Conservation (phyloP, 2,329 filamentous ascomycete species). For the Phyllosticta citriasiana region DNA sequence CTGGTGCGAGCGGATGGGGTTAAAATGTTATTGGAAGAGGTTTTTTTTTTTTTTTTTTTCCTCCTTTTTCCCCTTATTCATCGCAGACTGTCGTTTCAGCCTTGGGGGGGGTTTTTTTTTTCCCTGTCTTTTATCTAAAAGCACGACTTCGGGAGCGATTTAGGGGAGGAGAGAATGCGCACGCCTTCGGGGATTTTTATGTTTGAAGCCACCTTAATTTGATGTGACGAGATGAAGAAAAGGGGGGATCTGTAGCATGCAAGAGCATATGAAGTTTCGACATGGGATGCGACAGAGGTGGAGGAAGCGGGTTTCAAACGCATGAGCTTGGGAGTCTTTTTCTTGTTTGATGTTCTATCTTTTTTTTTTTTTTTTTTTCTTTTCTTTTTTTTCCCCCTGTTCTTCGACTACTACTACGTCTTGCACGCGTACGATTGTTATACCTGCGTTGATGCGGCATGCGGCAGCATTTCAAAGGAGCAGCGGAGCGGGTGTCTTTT, state of each 20-base stretch:
- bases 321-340: background rate
- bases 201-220: background rate
- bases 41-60: background rate
- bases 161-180: too few species aligned
- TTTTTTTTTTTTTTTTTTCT: background rate
- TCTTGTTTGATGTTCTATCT: background rate
- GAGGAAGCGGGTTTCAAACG: background rate
- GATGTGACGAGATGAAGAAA: background rate
- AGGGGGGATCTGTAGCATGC: background rate
- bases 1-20: background rate
- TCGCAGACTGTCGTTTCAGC: too few species aligned
- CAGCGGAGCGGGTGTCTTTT: too few species aligned
- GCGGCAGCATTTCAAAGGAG: too few species aligned
- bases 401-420: background rate
- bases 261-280: background rate
- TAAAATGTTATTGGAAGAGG: background rate
- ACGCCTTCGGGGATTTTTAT: background rate
- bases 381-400: background rate
- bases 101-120: background rate
- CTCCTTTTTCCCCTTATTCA: background rate
- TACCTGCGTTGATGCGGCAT: too few species aligned
- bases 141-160: too few species aligned
- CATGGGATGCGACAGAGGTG: background rate
- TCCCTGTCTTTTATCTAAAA: too few species aligned
- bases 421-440: too few species aligned